Conservation (phyloP, 1,284 basidiomycete genomes). For the Tylopilus orsonianus region DNA sequence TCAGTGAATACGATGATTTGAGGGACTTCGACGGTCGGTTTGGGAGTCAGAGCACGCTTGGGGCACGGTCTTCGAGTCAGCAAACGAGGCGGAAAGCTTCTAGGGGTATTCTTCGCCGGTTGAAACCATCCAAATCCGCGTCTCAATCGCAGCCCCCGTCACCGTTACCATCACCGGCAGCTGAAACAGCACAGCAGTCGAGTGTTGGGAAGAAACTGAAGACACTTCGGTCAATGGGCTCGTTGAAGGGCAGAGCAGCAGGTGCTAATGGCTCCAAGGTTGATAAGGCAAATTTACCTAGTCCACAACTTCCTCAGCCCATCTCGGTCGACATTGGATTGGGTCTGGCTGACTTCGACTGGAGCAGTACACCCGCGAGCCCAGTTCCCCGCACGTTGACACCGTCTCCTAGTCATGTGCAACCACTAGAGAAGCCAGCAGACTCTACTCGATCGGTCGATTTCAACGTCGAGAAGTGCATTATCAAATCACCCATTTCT, state of each 20-base stretch:
- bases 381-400: conserved; percentile 25
- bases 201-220: conserved; percentile 58
- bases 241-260: conserved; percentile 55
- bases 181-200: conserved; percentile 38
- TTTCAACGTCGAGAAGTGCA: conserved; percentile 20
- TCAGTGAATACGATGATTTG: conserved; percentile 84
- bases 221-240: conserved; percentile 75
- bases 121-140: conserved; percentile 48
- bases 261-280: conserved; percentile 28
- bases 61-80: conserved; percentile 39
- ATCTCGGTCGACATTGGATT: conserved; percentile 56
- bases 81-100: conserved; percentile 55
- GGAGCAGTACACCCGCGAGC: conserved; percentile 39
- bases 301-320: conserved; percentile 53
- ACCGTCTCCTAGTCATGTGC: conserved; percentile 19
- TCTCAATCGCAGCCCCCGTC: conserved; percentile 42
- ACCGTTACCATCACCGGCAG: conserved; percentile 39
- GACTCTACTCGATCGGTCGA: conserved; percentile 22
- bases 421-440: conserved; percentile 22
- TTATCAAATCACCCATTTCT: conserved; percentile 23
- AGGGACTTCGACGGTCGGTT: conserved; percentile 81
- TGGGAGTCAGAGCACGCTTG: conserved; percentile 73
- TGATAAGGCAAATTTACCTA: conserved; percentile 39
- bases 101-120: conserved; percentile 59
- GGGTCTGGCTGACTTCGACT: conserved; percentile 57